Percentiles rank a stretch among this genome's conserved stretches.
Evolutionary conservation across 352 stramenopile genomes (phyloP).

Genomic region (Globisporangium nagaii): DNA sequence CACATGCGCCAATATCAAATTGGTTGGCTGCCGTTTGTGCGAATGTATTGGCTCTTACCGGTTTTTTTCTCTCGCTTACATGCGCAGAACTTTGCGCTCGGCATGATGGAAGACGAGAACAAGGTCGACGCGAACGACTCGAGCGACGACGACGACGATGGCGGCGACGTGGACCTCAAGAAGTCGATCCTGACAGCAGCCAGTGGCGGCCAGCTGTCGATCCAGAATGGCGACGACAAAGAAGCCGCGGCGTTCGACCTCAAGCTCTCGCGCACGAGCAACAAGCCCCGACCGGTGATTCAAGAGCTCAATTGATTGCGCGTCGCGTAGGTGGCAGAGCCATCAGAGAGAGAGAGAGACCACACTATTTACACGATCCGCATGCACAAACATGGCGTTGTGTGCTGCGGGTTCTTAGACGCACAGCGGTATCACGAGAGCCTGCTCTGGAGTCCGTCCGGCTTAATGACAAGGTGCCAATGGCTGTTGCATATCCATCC

Average conservation of each 20-base stretch:
- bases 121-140: conserved; percentile 16
- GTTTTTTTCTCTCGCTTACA: neutral
- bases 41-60: too few relatives aligned
- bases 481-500: too few relatives aligned
- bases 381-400: too few relatives aligned
- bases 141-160: conserved; percentile 17
- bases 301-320: conserved; percentile 60
- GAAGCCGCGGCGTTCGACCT: conserved; percentile 21
- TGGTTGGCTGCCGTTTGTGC: neutral
- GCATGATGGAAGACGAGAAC: conserved; percentile 49
- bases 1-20: neutral
- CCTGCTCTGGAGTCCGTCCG: too few relatives aligned
- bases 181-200: neutral
- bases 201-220: neutral
- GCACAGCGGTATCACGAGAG: too few relatives aligned
- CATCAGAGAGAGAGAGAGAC: neutral
- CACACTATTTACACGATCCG: neutral
- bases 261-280: conserved; percentile 27
- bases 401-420: too few relatives aligned
- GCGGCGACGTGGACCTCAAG: conserved; percentile 21
- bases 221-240: neutral
- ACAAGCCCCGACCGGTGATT: conserved; percentile 51
- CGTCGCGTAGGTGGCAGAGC: neutral
- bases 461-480: too few relatives aligned
- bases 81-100: conserved; percentile 67